Conservation (phyloP, 78 protist genomes). For the Guillardia theta region DNA sequence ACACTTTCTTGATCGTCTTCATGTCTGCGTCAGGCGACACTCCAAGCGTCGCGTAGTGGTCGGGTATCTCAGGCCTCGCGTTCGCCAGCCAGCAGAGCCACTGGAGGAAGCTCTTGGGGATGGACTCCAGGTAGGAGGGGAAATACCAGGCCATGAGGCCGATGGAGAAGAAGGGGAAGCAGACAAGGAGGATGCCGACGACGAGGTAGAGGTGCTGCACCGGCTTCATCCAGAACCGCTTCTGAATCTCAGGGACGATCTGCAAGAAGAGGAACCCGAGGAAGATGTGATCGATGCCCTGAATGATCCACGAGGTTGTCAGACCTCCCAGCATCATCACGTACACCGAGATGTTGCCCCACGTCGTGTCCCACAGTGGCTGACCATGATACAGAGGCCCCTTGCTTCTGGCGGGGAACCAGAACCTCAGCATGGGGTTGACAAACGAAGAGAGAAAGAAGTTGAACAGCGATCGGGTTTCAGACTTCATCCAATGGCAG, state of each 20-base stretch:
- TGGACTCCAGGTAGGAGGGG: not conserved
- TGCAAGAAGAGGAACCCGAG: slow-evolving; percentile 35
- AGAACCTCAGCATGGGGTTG: not conserved
- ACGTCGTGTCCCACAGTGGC: slow-evolving; percentile 3
- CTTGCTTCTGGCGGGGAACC: not conserved
- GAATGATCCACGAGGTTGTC: not conserved
- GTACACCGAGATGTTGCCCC: slow-evolving; percentile 17
- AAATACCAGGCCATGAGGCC: not conserved
- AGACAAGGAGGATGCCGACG: not conserved
- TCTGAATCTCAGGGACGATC: slow-evolving; percentile 10
- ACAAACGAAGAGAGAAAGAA: slow-evolving; percentile 32
- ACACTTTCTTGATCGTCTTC: slow-evolving; percentile 11
- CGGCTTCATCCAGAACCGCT: not conserved
- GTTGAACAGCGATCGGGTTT: slow-evolving; percentile 1
- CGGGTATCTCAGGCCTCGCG: not conserved
- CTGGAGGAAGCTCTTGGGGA: not conserved
- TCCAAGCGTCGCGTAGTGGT: not conserved
- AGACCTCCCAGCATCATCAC: not conserved
- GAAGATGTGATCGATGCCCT: slow-evolving; percentile 14
- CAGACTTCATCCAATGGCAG: not conserved
- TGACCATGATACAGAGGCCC: not conserved
- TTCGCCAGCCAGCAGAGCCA: not conserved
- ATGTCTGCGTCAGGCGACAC: not conserved
- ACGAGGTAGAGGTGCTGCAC: not conserved
- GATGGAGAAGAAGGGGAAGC: slow-evolving; percentile 23